Base-by-base conservation (phyloP, 148 eudicot species). In the Hydrangea macrophylla region DNA sequence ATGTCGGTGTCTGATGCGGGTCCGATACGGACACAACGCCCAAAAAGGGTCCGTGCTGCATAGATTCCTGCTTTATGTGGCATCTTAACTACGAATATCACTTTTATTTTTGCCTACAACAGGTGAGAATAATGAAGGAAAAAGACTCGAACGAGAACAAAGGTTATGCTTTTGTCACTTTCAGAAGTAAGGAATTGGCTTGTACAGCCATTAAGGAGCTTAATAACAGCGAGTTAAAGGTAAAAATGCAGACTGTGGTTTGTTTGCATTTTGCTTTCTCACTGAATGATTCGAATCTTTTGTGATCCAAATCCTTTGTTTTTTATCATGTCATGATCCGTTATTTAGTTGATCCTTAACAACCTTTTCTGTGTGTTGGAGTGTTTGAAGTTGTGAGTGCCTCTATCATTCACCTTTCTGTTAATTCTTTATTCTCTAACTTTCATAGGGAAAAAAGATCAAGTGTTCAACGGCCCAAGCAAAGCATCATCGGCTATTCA, bases 111-210 rank as follows among this genome's bases (percentile, higher is more conserved):
- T 80, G 71, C 67, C 31, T 39, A 65, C 32, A 64, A 62, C 87
- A 93, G 97, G 91, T 94, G 54, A 83, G 97, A 66, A 74, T 94
- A 75, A 90, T 94, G 93, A 88, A 85, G 79, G 87, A 81, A 32
- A 90, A 87, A 82, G 89, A 82, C 72, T 76, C 90, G 6, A 79
- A 77, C 28, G 89, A 84, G 76, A 91, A 86, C 78, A 91, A 91
- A 62, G 99, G 97, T 23, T 95, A 91, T 84, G 96, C 96, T 68
- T 95, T 95, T 84, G 92, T 91, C 44, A 91, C 88, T 78, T 95
- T 85, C 68, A 78, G 78, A 73, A 89, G 82, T 17, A 87, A 91
- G 72, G 97, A 95, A 11, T 65, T 95, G 85, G 99, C 99, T 33
- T 68, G 88, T 12, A 84, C 83, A 74, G 99, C 99, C 55, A 95